Percentiles rank a stretch among this genome's conserved stretches.
Evolutionary conservation across 1,284 basidiomycete species (phyloP).

Genomic region (Cutaneotrichosporon cyanovorans): DNA sequence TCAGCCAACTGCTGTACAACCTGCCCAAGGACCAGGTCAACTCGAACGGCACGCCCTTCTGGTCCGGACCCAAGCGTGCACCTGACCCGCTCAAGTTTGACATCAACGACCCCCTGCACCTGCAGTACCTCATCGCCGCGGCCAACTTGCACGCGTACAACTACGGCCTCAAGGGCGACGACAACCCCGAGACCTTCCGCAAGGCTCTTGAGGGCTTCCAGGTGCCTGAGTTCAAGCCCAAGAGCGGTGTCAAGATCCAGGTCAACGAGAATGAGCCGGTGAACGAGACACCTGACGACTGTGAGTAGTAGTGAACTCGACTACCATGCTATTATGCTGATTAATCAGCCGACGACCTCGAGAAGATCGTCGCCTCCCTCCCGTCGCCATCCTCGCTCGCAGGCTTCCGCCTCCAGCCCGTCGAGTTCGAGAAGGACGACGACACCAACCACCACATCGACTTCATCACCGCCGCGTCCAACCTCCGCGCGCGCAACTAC

Average conservation of each 20-base stretch:
- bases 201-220: constrained; percentile 77
- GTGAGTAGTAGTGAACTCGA: constrained; percentile 42
- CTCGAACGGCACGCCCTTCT: constrained; percentile 86
- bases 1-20: constrained; percentile 87
- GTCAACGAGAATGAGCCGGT: constrained; percentile 86
- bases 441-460: constrained; percentile 98
- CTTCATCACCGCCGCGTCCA: constrained; percentile 97
- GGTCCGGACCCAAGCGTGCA: constrained; percentile 96
- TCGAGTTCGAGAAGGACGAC: constrained; percentile 99
- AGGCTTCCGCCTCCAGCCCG: constrained; percentile 87
- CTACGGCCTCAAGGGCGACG: constrained; percentile 90
- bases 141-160: constrained; percentile 98
- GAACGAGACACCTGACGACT: constrained; percentile 52
- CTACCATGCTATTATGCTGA: too few species aligned
- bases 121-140: constrained; percentile 83
- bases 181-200: constrained; percentile 69
- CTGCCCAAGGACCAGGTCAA: constrained; percentile 88
- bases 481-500: constrained; percentile 95
- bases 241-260: constrained; percentile 87
- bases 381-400: constrained; percentile 85
- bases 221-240: constrained; percentile 90
- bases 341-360: constrained; percentile 53
- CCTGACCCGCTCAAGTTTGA: constrained; percentile 88
- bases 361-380: constrained; percentile 58
- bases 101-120: constrained; percentile 71